phyloP scores from a whole-genome alignment of 148 eudicot species.

The Dysphania ambrosioides region DNA sequence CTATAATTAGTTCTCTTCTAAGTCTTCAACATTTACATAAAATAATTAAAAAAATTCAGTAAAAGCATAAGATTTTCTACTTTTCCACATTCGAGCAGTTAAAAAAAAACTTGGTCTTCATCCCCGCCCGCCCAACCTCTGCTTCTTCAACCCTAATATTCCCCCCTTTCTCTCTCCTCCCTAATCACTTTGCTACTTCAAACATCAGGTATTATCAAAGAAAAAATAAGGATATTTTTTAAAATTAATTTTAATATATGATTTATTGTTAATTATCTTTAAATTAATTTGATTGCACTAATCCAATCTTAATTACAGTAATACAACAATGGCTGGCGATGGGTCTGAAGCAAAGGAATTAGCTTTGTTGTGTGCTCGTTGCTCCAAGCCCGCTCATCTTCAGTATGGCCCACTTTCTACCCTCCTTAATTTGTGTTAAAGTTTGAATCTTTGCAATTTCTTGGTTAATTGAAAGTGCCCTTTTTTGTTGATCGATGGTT shows the following conservation, averaged over 20 bases:
- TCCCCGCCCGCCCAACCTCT: too few species aligned
- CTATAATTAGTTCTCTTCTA: too few species aligned
- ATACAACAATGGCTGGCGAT: conserved; percentile 25
- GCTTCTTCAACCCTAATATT: too few species aligned
- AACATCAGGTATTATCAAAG: conserved; percentile 10
- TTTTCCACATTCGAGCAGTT: too few species aligned
- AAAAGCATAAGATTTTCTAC: too few species aligned
- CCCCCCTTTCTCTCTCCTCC: too few species aligned
- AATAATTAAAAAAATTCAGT: too few species aligned
- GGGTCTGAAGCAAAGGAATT: conserved; percentile 49
- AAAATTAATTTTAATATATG: background rate
- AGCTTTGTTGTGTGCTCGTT: conserved; percentile 54
- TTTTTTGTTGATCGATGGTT: background rate
- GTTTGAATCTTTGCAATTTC: background rate
- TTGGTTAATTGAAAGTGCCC: too few species aligned
- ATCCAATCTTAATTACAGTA: conserved; percentile 3
- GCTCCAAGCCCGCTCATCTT: conserved; percentile 80
- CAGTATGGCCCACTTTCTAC: conserved; percentile 44
- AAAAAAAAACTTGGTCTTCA: too few species aligned
- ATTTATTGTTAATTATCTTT: background rate
- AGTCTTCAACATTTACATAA: too few species aligned
- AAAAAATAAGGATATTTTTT: background rate
- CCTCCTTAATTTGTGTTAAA: background rate
- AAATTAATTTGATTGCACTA: background rate
- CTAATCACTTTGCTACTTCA: too few species aligned